phyloP scores from a whole-genome alignment of 306 rosid genomes.

The Cucurbita maxima region DNA sequence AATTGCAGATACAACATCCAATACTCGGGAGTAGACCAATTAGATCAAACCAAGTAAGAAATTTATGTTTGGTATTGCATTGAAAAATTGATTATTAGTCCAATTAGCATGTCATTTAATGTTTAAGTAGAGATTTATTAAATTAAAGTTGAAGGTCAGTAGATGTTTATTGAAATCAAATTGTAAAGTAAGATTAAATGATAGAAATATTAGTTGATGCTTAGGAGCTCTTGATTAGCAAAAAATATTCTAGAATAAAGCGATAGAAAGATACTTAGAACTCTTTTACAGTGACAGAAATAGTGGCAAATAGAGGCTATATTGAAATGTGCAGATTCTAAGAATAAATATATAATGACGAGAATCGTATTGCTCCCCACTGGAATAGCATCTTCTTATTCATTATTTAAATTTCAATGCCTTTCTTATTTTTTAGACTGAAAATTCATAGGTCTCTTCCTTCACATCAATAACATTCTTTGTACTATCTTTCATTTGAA shows the following conservation, averaged over 20 bases:
- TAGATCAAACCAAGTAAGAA: too few species aligned
- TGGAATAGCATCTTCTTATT: neutral
- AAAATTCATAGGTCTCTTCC: neutral
- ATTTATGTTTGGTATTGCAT: too few species aligned
- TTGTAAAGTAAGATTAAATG: too few species aligned
- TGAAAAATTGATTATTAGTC: too few species aligned
- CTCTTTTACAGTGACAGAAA: neutral
- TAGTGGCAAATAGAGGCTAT: neutral
- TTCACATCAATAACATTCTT: neutral
- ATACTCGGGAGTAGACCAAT: too few species aligned
- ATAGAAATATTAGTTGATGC: neutral
- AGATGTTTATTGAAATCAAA: too few species aligned
- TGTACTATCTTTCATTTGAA: neutral
- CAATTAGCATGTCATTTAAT: too few species aligned
- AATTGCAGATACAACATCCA: too few species aligned
- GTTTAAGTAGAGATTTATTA: too few species aligned
- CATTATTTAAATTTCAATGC: neutral
- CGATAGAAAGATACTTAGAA: neutral
- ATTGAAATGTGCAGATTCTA: neutral
- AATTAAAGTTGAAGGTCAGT: too few species aligned
- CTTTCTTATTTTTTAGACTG: neutral
- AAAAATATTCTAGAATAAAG: neutral
- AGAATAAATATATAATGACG: neutral
- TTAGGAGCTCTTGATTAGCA: too few species aligned
- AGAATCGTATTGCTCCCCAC: constrained; percentile 6